Base-by-base conservation (phyloP, 2,329 filamentous ascomycete genomes). In the Ceratocystis harringtonii region DNA sequence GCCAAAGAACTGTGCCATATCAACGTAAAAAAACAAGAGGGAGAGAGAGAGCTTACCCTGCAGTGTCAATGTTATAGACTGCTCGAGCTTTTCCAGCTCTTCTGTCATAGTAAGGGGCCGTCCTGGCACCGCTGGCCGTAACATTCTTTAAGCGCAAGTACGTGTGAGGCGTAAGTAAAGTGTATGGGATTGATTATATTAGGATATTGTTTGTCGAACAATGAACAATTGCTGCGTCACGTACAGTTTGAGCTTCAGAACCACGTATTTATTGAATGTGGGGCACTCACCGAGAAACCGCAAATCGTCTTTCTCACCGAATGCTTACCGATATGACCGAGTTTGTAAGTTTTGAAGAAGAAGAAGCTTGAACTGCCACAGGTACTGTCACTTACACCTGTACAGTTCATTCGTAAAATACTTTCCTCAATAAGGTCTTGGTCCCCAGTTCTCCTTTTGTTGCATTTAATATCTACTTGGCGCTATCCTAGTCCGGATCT, bases 51-150 rank as follows among this genome's bases (percentile, higher is more conserved):
- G 36, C 36, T 41, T 15, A 88, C 90, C 90, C 86, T 97, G 94
- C 25, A 99, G 80, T 0, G 92, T 97, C 50, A 97, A 80, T 0
- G 94, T 99, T 71, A 99, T 97, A 25, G 90, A 95, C 74, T 99
- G 94, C 75, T 99, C 94, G 3, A 99, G 79, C 75, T 88, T 92
- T 77, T 99, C 94, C 64, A 99, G 80, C 79, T 99, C 94, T 74
- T 99, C 94, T 0, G 92, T 96, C 68, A 96, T 80, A 4, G 90
- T 90, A 68, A 97, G 78, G 61, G 77, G 81, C 68, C 83, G 77
- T 52, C 79, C 75, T 1, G 81, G 76, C 30, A 75, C 72, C 55
- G 76, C 76, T 22, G 78, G 75, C 65, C 78, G 78, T 69, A 81
- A 78, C 81, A 84, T 84, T 44, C n/a, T 15, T 25, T 5, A 10